Evolutionary conservation across 2,329 filamentous ascomycete genomes (phyloP).

Genomic region (Talaromyces islandicus): DNA sequence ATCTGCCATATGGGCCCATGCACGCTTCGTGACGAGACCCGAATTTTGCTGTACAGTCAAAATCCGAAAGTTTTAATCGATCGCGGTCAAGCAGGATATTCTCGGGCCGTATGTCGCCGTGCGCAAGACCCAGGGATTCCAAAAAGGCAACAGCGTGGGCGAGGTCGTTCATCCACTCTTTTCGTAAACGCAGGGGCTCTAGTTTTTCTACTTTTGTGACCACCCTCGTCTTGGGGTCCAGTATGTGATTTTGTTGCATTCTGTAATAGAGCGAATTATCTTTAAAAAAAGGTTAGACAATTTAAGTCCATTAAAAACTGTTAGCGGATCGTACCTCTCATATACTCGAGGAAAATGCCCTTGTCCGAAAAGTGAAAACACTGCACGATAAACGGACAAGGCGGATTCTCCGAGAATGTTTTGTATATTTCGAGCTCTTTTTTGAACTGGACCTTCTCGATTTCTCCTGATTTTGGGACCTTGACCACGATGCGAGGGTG

Average conservation of each 20-base stretch:
- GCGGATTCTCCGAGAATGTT: slow-evolving; percentile 15
- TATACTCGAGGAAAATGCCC: slow-evolving; percentile 25
- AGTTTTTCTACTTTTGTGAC: slow-evolving; percentile 21
- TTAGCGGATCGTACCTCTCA: slow-evolving; percentile 24
- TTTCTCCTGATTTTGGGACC: slow-evolving; percentile 18
- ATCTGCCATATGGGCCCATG: slow-evolving; percentile 19
- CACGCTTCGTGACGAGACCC: slow-evolving; percentile 20
- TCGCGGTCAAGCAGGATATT: slow-evolving; percentile 26
- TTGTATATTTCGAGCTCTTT: slow-evolving; percentile 21
- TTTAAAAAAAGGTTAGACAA: slow-evolving; percentile 14
- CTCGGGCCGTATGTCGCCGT: slow-evolving; percentile 26
- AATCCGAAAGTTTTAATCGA: slow-evolving; percentile 22
- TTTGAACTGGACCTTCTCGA: slow-evolving; percentile 19
- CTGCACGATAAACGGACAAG: slow-evolving; percentile 19
- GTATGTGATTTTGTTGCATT: background rate
- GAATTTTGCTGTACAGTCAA: slow-evolving; percentile 23
- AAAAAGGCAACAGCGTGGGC: slow-evolving; percentile 26
- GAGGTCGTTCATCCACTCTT: slow-evolving; percentile 27
- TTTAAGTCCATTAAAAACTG: too few relatives aligned
- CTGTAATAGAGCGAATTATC: background rate
- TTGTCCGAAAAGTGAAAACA: slow-evolving; percentile 17
- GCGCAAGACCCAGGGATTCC: slow-evolving; percentile 25
- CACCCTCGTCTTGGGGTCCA: background rate
- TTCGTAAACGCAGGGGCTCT: slow-evolving; percentile 21
- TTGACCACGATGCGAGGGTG: slow-evolving; percentile 25